Conservation (phyloP, 2,329 filamentous ascomycete genomes). For the Drechslera avenae region DNA sequence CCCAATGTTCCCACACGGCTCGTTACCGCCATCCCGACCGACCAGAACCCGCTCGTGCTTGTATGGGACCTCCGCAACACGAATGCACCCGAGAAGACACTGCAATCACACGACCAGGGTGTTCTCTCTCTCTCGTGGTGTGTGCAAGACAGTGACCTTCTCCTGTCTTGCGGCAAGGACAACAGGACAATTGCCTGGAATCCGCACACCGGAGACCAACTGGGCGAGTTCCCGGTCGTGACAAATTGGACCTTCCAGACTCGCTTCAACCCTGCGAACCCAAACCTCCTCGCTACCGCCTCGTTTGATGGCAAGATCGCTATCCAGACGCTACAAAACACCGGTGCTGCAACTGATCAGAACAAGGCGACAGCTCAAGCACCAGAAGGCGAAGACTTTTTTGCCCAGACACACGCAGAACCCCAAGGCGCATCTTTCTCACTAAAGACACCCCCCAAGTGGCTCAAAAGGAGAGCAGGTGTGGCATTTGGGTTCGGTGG, state of each 20-base stretch:
- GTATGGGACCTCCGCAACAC: slow-evolving; percentile 97
- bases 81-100: slow-evolving; percentile 85
- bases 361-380: slow-evolving; percentile 61
- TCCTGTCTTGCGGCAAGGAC: slow-evolving; percentile 95
- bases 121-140: slow-evolving; percentile 97
- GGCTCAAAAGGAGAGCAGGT: slow-evolving; percentile 83
- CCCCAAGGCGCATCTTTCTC: slow-evolving; percentile 91
- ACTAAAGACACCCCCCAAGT: slow-evolving; percentile 82
- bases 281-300: slow-evolving; percentile 88
- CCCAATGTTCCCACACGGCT: slow-evolving; percentile 92
- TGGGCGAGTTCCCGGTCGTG: slow-evolving; percentile 93
- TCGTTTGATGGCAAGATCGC: slow-evolving; percentile 97
- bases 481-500: slow-evolving; percentile 96
- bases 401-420: slow-evolving; percentile 88
- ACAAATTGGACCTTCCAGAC: slow-evolving; percentile 99
- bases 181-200: slow-evolving; percentile 97
- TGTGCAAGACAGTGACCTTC: slow-evolving; percentile 81
- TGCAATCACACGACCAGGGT: slow-evolving; percentile 92
- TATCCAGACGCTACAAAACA: slow-evolving; percentile 92
- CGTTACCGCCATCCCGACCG: slow-evolving; percentile 87
- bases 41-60: slow-evolving; percentile 84
- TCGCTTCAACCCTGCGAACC: slow-evolving; percentile 90
- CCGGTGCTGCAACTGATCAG: slow-evolving; percentile 76
- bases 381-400: slow-evolving; percentile 93
- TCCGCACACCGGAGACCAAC: slow-evolving; percentile 82